These are phyloP conservation scores for Setaria viridis DNA, from an alignment of 202 grass and related monocot species.

Conservation along the genomic window DNA sequence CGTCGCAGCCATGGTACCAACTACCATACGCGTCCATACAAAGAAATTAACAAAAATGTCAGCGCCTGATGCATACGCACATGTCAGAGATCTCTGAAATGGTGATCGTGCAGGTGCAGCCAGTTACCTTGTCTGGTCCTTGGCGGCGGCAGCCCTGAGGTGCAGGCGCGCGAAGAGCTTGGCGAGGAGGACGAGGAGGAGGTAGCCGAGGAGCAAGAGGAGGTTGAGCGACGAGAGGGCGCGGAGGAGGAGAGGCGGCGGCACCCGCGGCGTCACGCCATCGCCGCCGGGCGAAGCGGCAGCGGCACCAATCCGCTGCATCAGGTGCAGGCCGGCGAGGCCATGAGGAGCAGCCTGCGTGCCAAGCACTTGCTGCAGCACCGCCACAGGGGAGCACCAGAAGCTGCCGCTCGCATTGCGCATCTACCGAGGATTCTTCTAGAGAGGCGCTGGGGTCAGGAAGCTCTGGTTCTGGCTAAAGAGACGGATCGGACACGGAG, in stretches of 20 bases:
- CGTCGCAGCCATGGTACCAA: slow-evolving; percentile 5
- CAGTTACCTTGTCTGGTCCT: slow-evolving; percentile 24
- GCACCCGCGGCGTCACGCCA: slow-evolving; percentile 37
- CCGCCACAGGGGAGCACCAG: slow-evolving; percentile 33
- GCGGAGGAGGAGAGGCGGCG: slow-evolving; percentile 46
- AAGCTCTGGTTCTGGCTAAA: background rate
- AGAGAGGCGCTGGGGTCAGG: background rate
- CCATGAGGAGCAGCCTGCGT: slow-evolving; percentile 62
- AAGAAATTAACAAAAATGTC: background rate
- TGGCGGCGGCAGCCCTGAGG: slow-evolving; percentile 17
- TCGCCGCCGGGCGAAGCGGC: background rate
- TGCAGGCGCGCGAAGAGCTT: slow-evolving; percentile 64
- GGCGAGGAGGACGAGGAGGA: slow-evolving; percentile 68
- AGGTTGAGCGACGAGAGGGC: slow-evolving; percentile 51
- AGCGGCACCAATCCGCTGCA: background rate
- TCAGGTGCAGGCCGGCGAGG: background rate
- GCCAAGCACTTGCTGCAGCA: slow-evolving; percentile 49
- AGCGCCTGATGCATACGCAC: background rate
- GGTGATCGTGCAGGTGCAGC: too few relatives aligned
- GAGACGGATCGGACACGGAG: background rate
- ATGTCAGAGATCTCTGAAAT: background rate
- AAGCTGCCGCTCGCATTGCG: slow-evolving; percentile 53
- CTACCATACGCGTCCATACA: background rate
- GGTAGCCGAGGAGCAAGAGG: slow-evolving; percentile 62
- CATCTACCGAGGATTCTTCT: slow-evolving; percentile 52